Evolutionary conservation across 2,329 filamentous ascomycete genomes (phyloP), one percentile per base, ranked within the genome.

Genomic region (Colletotrichum echinochloae): DNA sequence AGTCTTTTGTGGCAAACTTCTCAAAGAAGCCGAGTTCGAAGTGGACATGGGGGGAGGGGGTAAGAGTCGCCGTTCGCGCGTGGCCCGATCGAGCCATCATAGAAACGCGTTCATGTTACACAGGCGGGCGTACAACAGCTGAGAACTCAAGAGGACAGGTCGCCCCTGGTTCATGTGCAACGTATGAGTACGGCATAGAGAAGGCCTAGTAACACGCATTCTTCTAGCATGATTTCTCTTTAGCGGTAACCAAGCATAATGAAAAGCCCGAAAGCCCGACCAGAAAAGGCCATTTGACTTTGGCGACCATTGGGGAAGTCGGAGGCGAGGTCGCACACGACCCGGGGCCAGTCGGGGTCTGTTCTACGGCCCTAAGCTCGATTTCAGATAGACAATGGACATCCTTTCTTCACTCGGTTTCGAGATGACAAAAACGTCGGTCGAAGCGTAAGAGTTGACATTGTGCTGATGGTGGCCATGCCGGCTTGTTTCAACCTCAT

Each of bases 291-390:
- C 30, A 37, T 28, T 3, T 59, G 20, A 11, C 41, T 54, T 41
- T 33, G 35, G n/a, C 9, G 35, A 65, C 60, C 18, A 44, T 68
- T 57, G 23, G 35, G 65, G 65, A n/a, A 68, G 30, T 68, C 37
- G 30, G 35, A 56, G 49, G 59, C 65, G 65, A 68, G 35, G 52
- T 64, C 35, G 60, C 41, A 68, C 60, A 56, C 33, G 16, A 12
- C 5, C 26, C 33, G n/a, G 60, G 44, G 41, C 35, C 52, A 57
- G 12, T 30, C 20, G 2, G 49, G 35, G 5, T 57, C 11, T 28
- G 23, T n/a, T 49, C 6, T 41, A 37, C 35, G 37, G 48, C 48
- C 23, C 26, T n/a, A 11, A 5, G 16, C 44, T 23, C 23, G 46
- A 49, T 20, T 26, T 9, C 28, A 48, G 20, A 11, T 60, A 16